phyloP scores from a whole-genome alignment of 1,284 basidiomycete genomes.

The Malassezia globosa region DNA sequence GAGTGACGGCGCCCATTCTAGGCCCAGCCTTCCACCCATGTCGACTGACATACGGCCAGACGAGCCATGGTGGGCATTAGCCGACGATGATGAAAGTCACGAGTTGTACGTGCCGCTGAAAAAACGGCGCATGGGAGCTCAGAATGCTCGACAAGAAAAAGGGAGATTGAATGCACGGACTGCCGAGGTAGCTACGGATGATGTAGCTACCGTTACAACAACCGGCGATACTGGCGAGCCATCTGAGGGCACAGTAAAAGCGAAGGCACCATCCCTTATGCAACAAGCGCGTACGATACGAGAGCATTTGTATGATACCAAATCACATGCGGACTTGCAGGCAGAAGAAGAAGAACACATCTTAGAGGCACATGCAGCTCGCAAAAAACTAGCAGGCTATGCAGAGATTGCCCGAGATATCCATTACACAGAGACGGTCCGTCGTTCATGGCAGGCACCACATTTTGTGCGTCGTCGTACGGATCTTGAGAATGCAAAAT shows the following conservation, averaged over 20 bases:
- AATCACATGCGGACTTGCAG: conserved; percentile 64
- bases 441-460: conserved; percentile 81
- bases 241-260: conserved; percentile 52
- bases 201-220: no score
- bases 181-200: background rate
- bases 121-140: conserved; percentile 69
- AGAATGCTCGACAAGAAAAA: conserved; percentile 56
- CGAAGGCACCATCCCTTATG: conserved; percentile 52
- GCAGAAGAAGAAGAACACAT: conserved; percentile 83
- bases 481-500: conserved; percentile 59
- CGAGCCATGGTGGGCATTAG: conserved; percentile 20
- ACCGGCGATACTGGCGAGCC: no score
- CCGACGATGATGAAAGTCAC: conserved; percentile 39
- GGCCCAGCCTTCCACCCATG: background rate
- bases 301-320: conserved; percentile 58
- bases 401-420: conserved; percentile 87
- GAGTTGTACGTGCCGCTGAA: conserved; percentile 79
- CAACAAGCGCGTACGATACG: conserved; percentile 52
- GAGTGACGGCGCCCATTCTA: background rate
- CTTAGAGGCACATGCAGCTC: conserved; percentile 76
- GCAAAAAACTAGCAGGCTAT: conserved; percentile 79
- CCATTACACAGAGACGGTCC: conserved; percentile 72
- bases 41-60: background rate
- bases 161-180: conserved; percentile 48
- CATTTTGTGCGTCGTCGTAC: conserved; percentile 64